These are phyloP conservation scores for Diutina siamensis DNA, from an alignment of 1,139 yeast species.

Conservation along the genomic window DNA sequence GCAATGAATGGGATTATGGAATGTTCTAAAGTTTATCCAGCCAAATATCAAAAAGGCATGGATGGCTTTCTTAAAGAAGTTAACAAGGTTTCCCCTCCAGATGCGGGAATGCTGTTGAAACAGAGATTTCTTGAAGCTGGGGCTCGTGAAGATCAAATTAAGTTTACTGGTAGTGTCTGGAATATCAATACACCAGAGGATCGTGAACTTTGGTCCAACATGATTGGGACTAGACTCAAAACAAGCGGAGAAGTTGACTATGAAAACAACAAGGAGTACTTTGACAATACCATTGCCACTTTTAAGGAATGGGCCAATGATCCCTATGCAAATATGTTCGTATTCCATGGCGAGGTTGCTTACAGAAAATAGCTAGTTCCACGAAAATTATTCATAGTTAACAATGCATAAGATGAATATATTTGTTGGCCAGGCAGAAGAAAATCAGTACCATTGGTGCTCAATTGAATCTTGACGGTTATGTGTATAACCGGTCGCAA, in stretches of 20 bases:
- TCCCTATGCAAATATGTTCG: neutral
- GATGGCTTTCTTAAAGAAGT: no score
- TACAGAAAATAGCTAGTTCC: neutral
- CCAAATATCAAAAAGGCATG: no score
- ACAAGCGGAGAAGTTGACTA: neutral
- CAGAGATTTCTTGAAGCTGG: conserved; percentile 14
- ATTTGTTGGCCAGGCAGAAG: no score
- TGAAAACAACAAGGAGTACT: neutral
- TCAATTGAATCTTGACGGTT: no score
- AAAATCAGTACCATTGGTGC: no score
- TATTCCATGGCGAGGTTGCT: neutral
- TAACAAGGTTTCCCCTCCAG: neutral
- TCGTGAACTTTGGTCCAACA: neutral
- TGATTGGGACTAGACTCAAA: neutral
- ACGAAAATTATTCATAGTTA: no score
- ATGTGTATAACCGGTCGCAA: no score
- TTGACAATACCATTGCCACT: neutral
- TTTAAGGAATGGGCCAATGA: neutral
- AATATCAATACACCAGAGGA: conserved; percentile 6
- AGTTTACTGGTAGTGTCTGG: conserved; percentile 12
- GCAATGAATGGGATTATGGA: conserved; percentile 20
- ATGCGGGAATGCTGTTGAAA: conserved; percentile 13
- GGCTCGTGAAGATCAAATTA: conserved; percentile 10
- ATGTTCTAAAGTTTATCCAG: conserved; percentile 11
- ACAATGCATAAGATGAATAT: no score